A percentile compares a stretch with the other conserved stretches of the same genome.
These are phyloP conservation scores for Spathaspora gorwiae DNA, from an alignment of 805 yeast species.

Conservation along the genomic window DNA sequence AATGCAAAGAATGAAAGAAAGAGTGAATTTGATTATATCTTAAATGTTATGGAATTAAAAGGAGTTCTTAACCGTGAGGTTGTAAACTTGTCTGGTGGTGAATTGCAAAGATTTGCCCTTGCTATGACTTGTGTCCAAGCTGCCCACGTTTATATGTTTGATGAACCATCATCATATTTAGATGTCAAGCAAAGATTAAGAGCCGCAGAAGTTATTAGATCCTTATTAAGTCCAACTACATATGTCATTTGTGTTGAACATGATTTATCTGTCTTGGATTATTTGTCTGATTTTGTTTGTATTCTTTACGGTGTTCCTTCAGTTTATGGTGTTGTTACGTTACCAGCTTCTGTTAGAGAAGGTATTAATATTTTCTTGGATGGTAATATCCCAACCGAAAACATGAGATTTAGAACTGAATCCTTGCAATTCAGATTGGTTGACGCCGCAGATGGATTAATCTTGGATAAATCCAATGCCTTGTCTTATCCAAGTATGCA, in stretches of 20 bases:
- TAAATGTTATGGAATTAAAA: conserved; percentile 68
- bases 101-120: conserved; percentile 95
- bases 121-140: conserved; percentile 95
- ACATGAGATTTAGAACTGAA: conserved; percentile 94
- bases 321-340: conserved; percentile 96
- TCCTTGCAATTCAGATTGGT: conserved; percentile 88
- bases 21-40: conserved; percentile 59
- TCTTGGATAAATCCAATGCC: conserved; percentile 74
- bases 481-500: conserved; percentile 75
- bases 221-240: conserved; percentile 66
- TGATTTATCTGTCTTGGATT: conserved; percentile 96
- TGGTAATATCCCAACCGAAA: conserved; percentile 96
- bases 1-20: conserved; percentile 72
- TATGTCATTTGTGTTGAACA: conserved; percentile 98
- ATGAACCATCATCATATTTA: conserved; percentile 96
- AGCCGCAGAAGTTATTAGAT: conserved; percentile 92
- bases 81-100: conserved; percentile 92
- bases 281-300: conserved; percentile 94
- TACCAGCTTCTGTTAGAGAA: conserved; percentile 96
- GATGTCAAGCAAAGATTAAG: conserved; percentile 98
- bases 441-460: conserved; percentile 78
- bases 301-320: conserved; percentile 97
- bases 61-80: conserved; percentile 84
- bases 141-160: conserved; percentile 98
- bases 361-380: conserved; percentile 98